Percentiles rank a stretch among this genome's conserved stretches.
phyloP scores from a whole-genome alignment of 345 rosid genomes.

The Cardamine resedifolia region DNA sequence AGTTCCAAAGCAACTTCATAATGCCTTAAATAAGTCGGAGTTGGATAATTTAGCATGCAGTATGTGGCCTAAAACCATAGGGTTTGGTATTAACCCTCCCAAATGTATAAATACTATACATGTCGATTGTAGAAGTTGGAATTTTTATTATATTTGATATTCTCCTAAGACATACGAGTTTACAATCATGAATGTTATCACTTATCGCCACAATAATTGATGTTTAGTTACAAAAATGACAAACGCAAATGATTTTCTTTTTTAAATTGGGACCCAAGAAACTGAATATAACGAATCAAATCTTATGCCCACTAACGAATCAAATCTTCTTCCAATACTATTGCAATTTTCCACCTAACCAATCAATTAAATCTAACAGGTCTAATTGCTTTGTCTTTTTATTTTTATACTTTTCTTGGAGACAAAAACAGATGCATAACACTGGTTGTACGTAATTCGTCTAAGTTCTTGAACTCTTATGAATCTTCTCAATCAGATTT shows the following conservation, averaged over 20 bases:
- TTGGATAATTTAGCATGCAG: background rate
- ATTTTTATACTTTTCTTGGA: background rate
- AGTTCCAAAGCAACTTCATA: conserved; percentile 19
- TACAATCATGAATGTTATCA: conserved; percentile 13
- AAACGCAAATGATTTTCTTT: background rate
- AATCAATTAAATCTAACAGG: background rate
- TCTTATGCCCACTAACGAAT: conserved; percentile 24
- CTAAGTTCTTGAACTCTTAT: background rate
- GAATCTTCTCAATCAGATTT: background rate
- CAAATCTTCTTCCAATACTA: conserved; percentile 3
- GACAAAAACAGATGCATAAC: conserved; percentile 4
- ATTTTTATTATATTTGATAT: background rate
- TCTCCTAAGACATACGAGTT: background rate
- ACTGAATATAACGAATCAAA: conserved; percentile 22
- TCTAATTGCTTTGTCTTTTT: background rate
- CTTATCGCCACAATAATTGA: conserved; percentile 19
- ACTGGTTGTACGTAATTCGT: background rate
- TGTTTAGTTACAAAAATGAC: conserved; percentile 16
- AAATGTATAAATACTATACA: background rate
- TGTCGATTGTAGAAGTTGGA: background rate
- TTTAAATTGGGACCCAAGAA: conserved; percentile 18
- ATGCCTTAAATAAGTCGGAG: background rate
- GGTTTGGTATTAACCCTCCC: conserved; percentile 8
- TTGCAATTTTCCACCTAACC: background rate
- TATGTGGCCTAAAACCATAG: conserved; percentile 2